These are phyloP conservation scores for Ceratobasidium sp. DNA, from an alignment of 1,284 basidiomycete species.

Conservation along the genomic window DNA sequence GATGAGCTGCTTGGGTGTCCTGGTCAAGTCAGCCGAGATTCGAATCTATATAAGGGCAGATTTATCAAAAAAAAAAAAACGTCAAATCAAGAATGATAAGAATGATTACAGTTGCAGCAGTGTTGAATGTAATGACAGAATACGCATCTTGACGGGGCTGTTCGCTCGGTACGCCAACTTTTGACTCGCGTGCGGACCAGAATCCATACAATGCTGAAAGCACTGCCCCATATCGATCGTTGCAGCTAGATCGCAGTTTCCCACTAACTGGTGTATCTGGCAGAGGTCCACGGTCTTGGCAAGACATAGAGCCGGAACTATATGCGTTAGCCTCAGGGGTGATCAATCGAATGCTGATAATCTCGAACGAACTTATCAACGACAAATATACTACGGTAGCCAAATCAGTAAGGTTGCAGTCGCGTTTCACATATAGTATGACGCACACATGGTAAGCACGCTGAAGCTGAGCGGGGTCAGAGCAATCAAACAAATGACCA, in stretches of 20 bases:
- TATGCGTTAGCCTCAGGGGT: not conserved
- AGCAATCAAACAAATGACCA: slow-evolving; percentile 62
- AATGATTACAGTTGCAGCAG: slow-evolving; percentile 46
- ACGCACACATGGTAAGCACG: slow-evolving; percentile 64
- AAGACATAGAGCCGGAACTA: slow-evolving; percentile 63
- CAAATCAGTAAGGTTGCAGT: not conserved
- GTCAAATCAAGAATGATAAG: too few species aligned
- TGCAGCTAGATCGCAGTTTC: slow-evolving; percentile 52
- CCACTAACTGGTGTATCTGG: slow-evolving; percentile 56
- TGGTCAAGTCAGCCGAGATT: slow-evolving; percentile 58
- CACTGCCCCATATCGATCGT: slow-evolving; percentile 66
- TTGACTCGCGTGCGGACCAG: slow-evolving; percentile 61
- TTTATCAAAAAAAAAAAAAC: slow-evolving; percentile 49
- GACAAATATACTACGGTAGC: slow-evolving; percentile 58
- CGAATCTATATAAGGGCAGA: slow-evolving; percentile 50
- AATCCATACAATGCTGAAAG: slow-evolving; percentile 62
- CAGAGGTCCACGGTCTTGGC: slow-evolving; percentile 56
- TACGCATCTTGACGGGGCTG: slow-evolving; percentile 66
- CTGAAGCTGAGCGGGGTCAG: slow-evolving; percentile 61
- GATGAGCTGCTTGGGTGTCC: slow-evolving; percentile 59
- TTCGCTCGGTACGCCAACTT: slow-evolving; percentile 55
- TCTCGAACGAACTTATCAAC: slow-evolving; percentile 56
- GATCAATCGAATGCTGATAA: not conserved
- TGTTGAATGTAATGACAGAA: slow-evolving; percentile 62
- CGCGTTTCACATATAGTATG: not conserved